These are phyloP conservation scores for Maudiozyma pseudohumilis DNA, from an alignment of 805 yeast genomes.

Conservation along the genomic window DNA sequence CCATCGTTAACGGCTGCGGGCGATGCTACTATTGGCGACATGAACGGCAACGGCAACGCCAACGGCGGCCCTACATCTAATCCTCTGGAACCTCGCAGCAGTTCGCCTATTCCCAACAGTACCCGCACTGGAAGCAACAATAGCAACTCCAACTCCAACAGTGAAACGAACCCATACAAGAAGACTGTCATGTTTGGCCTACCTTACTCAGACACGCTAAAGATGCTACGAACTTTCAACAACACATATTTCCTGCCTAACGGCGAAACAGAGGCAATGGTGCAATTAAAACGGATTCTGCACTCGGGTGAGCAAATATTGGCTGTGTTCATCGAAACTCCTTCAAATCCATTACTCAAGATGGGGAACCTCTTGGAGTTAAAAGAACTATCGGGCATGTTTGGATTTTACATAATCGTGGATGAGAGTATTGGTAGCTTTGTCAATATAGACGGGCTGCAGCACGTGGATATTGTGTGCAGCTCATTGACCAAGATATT, in stretches of 20 bases:
- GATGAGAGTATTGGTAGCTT: constrained; percentile 95
- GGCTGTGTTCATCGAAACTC: constrained; percentile 84
- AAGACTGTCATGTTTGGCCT: constrained; percentile 92
- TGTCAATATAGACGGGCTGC: constrained; percentile 69
- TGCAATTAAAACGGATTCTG: constrained; percentile 52
- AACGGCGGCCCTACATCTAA: neutral
- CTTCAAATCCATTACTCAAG: constrained; percentile 85
- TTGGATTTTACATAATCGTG: constrained; percentile 67
- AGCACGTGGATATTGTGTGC: constrained; percentile 78
- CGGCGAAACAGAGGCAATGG: constrained; percentile 53
- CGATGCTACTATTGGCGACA: neutral
- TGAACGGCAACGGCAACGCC: neutral
- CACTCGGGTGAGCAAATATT: constrained; percentile 56
- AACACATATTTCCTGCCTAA: constrained; percentile 80
- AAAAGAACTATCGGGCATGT: constrained; percentile 54
- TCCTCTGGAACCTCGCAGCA: neutral
- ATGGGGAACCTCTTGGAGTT: constrained; percentile 70
- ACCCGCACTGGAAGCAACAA: neutral
- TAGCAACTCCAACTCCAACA: too few relatives aligned
- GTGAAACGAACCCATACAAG: constrained; percentile 20
- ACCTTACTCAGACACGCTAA: constrained; percentile 89
- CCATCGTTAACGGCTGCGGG: too few relatives aligned
- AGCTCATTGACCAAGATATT: constrained; percentile 86
- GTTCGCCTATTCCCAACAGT: neutral
- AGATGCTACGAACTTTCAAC: constrained; percentile 80